Base-by-base conservation (phyloP, 1,139 yeast species). In the Candida glucosophila region DNA sequence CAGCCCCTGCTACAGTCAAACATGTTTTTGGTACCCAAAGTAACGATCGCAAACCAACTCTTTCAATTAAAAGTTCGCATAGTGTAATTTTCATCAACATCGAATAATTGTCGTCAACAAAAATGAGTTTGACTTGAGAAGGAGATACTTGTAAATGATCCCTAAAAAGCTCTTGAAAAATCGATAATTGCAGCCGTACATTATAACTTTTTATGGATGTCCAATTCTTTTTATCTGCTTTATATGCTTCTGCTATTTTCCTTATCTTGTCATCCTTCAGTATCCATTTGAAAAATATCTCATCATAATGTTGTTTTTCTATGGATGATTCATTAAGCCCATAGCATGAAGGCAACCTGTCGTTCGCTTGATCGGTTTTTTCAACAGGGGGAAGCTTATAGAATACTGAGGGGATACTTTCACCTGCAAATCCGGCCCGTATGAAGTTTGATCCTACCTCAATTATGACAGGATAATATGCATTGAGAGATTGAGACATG, bases 1-100 rank as follows among this genome's bases (percentile, higher is more conserved):
- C 78, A 1, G 73, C 52, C 0, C 73, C 67, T 1, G 79, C 35
- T 6, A 65, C 49, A 2, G 62, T 38, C 45, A 74, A 51, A 0
- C 74, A 45, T 0, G 76, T 51, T 11, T 62, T 61, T 0, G 76
- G 69, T 5, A 71, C 35, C 29, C 67, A 66, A 0, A 59, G 41
- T 0, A 72, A 49, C 1, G 71, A 58, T 21, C 57, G 56, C 4
- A 66, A 64, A 27, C 60, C 64, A 15, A 73, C 43, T 15, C 55
- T 55, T 20, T 49, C 47, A 10, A 72, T 46, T 13, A 76, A 41
- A 1, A 65, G 55, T 10, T 53, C 52, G 2, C 63, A 44, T 3
- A 73, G 32, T 4, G 22, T 25, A 26, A 40, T 34, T 22, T 55
- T 51, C 20, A 58, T 53, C 10, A 54, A 28, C 5, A 39, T 26